phyloP scores from a whole-genome alignment of 805 yeast species.

The Cyberlindnera petersonii region DNA sequence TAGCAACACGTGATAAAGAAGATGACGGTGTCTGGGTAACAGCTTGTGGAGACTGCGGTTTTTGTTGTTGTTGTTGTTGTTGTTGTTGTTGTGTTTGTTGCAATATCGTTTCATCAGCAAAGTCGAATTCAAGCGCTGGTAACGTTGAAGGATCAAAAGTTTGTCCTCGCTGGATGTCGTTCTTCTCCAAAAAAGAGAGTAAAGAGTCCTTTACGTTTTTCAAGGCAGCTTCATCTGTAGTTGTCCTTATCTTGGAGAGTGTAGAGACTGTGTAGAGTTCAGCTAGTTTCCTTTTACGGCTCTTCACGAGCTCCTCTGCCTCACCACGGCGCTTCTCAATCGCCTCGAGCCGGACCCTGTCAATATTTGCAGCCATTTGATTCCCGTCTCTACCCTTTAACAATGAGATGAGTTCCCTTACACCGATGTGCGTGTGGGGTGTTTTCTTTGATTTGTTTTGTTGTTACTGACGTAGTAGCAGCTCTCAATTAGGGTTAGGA shows the following conservation, averaged over 20 bases:
- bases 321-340: slow-evolving; percentile 40
- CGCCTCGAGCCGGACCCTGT: slow-evolving; percentile 39
- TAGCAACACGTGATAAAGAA: too few species aligned
- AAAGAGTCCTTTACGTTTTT: slow-evolving; percentile 37
- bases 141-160: slow-evolving; percentile 33
- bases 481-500: too few species aligned
- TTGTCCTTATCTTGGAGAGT: slow-evolving; percentile 39
- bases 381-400: not conserved
- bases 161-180: slow-evolving; percentile 47
- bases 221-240: slow-evolving; percentile 38
- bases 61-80: not conserved
- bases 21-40: too few species aligned
- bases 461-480: too few species aligned
- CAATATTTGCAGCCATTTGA: slow-evolving; percentile 17
- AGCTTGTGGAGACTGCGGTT: not conserved
- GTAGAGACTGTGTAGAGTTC: slow-evolving; percentile 59
- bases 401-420: not conserved
- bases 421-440: not conserved
- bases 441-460: not conserved
- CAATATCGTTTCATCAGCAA: slow-evolving; percentile 5
- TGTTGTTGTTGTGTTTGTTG: not conserved
- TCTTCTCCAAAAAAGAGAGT: slow-evolving; percentile 45
- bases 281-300: slow-evolving; percentile 54
- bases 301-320: slow-evolving; percentile 37
- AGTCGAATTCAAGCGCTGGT: slow-evolving; percentile 11